A percentile compares a stretch with the other conserved stretches of the same genome.
These are phyloP conservation scores for Chytriomyces confervae DNA, from an alignment of 192 early-diverging fungal species.

Conservation along the genomic window DNA sequence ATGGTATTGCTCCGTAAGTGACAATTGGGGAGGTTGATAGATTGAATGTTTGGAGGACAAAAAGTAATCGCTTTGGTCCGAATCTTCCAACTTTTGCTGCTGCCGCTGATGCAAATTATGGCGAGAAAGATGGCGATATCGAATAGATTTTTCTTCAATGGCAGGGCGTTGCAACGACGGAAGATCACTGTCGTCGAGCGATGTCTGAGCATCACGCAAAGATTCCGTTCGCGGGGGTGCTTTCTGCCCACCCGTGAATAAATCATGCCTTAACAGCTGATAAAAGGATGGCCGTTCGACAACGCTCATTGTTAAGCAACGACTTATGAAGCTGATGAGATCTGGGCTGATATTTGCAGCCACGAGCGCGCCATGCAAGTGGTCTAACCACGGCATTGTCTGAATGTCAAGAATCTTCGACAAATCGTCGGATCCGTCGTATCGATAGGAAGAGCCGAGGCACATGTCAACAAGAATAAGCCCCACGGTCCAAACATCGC, in stretches of 20 bases:
- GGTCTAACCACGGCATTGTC: no score
- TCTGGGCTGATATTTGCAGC: neutral
- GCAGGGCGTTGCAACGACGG: no score
- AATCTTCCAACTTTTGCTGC: no score
- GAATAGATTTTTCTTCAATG: no score
- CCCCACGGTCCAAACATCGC: conserved; percentile 30
- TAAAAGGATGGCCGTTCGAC: neutral
- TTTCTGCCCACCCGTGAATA: neutral
- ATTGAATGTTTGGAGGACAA: neutral
- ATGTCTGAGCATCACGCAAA: neutral
- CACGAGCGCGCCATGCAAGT: neutral
- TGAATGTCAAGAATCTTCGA: no score
- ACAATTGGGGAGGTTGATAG: neutral
- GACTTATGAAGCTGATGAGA: neutral
- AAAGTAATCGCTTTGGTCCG: no score
- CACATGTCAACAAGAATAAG: conserved; percentile 9
- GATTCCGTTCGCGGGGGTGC: conserved; percentile 1
- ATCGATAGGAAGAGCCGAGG: neutral
- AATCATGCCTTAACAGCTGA: neutral
- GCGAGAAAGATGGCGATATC: no score
- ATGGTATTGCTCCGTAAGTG: neutral
- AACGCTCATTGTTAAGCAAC: neutral
- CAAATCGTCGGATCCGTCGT: no score
- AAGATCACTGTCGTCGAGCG: no score
- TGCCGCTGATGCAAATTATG: no score